Evolutionary conservation across 129 eudicot genomes (phyloP), one percentile per base, ranked within the genome.

Genomic region (Apium graveolens): DNA sequence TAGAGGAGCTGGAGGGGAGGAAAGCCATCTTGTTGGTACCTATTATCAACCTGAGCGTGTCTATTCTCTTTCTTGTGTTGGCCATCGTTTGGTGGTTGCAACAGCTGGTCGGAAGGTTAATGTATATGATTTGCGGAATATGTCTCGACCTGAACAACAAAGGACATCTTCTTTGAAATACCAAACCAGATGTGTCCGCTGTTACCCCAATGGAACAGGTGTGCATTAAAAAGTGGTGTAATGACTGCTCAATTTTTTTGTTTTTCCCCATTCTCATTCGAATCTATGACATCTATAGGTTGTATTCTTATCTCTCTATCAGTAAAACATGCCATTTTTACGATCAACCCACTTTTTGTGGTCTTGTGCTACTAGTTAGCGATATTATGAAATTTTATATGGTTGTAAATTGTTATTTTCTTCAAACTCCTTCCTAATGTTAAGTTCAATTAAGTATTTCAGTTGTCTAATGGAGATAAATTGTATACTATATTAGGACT

Each of bases 141-240:
- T 96, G 99, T 84, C 94, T 77, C 97, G 89, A 81, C 99, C 99
- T 5, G 99, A 96, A 78, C 97, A 92, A 81, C 83, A 88, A 48
- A 90, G 93, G 84, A 92, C 90, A 84, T 92, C 99, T 76, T 96
- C 97, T 31, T 77, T 95, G 82, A 95, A 95, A 66, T 95, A 95
- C 78, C 97, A 95, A 79, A 95, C 99, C 11, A 88, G 99, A 92
- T 91, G 99, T 45, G 99, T 95, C 31, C 88, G 97, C 32, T 90
- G 96, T 79, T 95, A 95, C 78, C 99, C 99, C 44, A 88, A 95
- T 85, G 96, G 94, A 82, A 91, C 99, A 84, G 97, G 99, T 92
- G 77, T 44, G 70, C 60, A 26, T 46, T 55, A 39, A 45, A 44
- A 37, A 27, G 29, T 21, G n/a, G 41, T 48, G 4, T 6, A 49